Base-by-base conservation (phyloP, 2,329 filamentous ascomycete species). In the Bipolaris victoriae region DNA sequence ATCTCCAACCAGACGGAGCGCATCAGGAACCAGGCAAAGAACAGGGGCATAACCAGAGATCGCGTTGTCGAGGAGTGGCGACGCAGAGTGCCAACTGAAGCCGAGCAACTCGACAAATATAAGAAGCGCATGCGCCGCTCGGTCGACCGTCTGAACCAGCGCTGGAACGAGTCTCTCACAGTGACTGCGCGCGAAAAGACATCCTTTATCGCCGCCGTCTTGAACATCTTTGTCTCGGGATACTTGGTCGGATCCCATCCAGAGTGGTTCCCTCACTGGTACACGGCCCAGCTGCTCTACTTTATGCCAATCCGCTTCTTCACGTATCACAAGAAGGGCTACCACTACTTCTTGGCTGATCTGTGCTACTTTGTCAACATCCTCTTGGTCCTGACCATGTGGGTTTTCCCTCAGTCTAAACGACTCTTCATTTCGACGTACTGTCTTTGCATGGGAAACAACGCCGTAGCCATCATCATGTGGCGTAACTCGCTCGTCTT, bases 401-500 rank as follows among this genome's bases (percentile, higher is more conserved):
- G 94, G 93, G 83, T 90, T 33, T 97, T 98, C 70, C 95, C 95
- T 0, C 80, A 84, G 49, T 97, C 93, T 11, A 97, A 96, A 77
- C 88, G 94, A 43, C 84, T 99, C 15, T 93, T 99, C 76, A 95
- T 96, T 63, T 88, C 92, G 65, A 89, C 91, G 0, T 99, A 93
- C 77, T 98, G 95, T 71, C 82, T 99, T 33, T 91, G 93, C 9
- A 96, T 91, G 72, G 95, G 95, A 62, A 99, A 99, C 78, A 99
- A 99, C 73, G 95, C 95, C 18, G 88, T 97, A 45, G 95, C 95
- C 11, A 98, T 99, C 75, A 92, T 95, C 73, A 95, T 99, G 93
- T 99, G 95, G 95, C 88, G 95, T 63, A 99, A 99, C 76, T 97
- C 93, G 31, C 86, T 99, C 72, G 95, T 99, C 45, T 99, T 99